Evolutionary conservation across 192 early-diverging fungal species (phyloP).

Genomic region (Entomortierella lignicola): DNA sequence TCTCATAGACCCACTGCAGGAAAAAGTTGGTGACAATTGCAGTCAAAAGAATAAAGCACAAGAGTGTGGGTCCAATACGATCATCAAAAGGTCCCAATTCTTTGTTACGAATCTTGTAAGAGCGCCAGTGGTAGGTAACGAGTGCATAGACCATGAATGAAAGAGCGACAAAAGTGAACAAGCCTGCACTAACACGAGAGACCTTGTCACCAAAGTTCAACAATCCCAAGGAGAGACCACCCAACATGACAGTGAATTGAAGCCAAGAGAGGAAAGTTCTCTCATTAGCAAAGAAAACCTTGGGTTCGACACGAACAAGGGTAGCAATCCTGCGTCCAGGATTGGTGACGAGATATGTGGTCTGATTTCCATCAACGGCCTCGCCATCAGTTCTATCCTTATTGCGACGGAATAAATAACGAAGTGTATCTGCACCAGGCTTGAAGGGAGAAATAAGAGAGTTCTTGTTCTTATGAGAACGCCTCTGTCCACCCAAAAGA

Average conservation of each 20-base stretch:
- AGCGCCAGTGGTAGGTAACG: constrained; percentile 82
- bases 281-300: constrained; percentile 95
- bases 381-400: constrained; percentile 28
- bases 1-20: constrained; percentile 56
- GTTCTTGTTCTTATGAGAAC: constrained; percentile 21
- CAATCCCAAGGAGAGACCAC: constrained; percentile 77
- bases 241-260: constrained; percentile 79
- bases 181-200: constrained; percentile 72
- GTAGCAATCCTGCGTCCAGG: constrained; percentile 68
- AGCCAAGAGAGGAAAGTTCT: constrained; percentile 93
- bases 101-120: constrained; percentile 78
- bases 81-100: constrained; percentile 86
- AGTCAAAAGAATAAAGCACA: constrained; percentile 73
- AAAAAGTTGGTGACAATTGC: constrained; percentile 82
- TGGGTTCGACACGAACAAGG: constrained; percentile 82
- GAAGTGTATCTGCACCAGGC: constrained; percentile 53
- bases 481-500: constrained; percentile 24
- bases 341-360: constrained; percentile 37
- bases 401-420: constrained; percentile 44
- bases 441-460: constrained; percentile 48
- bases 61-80: constrained; percentile 76
- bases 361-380: constrained; percentile 10
- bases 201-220: constrained; percentile 85
- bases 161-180: constrained; percentile 80
- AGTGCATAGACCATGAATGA: constrained; percentile 85